A percentile compares a stretch with the other conserved stretches of the same genome.
phyloP scores from a whole-genome alignment of 2,329 filamentous ascomycete species.

The Ophiostoma sp. region DNA sequence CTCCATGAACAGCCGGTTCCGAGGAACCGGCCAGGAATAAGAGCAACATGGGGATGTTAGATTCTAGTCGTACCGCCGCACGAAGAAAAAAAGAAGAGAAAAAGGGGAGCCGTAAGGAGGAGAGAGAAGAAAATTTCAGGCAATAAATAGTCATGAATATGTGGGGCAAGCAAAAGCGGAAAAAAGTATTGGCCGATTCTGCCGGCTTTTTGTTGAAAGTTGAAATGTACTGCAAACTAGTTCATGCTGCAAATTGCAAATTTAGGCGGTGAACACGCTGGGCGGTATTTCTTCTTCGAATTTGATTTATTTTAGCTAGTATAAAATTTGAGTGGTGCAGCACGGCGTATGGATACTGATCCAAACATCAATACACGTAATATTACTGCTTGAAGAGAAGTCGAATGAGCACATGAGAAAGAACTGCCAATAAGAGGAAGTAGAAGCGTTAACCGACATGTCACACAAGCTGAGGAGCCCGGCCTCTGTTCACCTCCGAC shows the following conservation, averaged over 20 bases:
- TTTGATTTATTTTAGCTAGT: not conserved
- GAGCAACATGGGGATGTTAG: slow-evolving; percentile 71
- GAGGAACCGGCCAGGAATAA: slow-evolving; percentile 39
- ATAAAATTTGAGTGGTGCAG: too few species aligned
- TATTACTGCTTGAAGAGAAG: too few species aligned
- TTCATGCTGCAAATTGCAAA: not conserved
- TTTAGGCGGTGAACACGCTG: not conserved
- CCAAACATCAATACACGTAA: not conserved
- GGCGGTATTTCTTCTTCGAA: not conserved
- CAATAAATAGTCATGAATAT: slow-evolving; percentile 4
- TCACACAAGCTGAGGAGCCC: too few species aligned
- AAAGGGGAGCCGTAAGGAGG: slow-evolving; percentile 24
- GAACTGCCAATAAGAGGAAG: too few species aligned
- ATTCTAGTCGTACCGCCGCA: slow-evolving; percentile 67
- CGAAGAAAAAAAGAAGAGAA: slow-evolving; percentile 57
- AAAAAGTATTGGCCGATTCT: slow-evolving; percentile 9
- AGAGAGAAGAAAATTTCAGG: slow-evolving; percentile 19
- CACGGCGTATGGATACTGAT: too few species aligned
- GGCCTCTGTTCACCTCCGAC: too few species aligned
- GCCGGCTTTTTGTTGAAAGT: not conserved
- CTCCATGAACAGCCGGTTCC: slow-evolving; percentile 20
- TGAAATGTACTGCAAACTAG: not conserved
- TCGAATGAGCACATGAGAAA: too few species aligned
- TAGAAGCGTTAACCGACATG: too few species aligned
- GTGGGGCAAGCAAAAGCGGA: not conserved